Percentiles rank a stretch among this genome's conserved stretches.
These are phyloP conservation scores for Clavulina sp. DNA, from an alignment of 768 basidiomycete genomes.

Conservation along the genomic window DNA sequence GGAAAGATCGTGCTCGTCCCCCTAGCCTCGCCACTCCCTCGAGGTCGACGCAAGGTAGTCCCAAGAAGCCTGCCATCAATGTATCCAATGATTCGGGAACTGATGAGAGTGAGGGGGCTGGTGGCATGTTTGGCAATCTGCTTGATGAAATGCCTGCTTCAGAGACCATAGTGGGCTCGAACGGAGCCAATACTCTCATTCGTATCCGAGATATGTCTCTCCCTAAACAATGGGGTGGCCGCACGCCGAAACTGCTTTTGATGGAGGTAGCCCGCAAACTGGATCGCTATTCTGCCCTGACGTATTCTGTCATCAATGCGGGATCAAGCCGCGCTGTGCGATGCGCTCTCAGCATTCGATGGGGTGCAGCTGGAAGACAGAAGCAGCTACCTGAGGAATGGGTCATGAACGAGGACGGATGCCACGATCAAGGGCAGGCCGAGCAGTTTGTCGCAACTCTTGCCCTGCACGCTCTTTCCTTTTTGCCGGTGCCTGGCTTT, in stretches of 20 bases:
- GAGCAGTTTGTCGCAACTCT: slow-evolving; percentile 80
- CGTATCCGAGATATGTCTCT: slow-evolving; percentile 48
- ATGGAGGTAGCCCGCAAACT: slow-evolving; percentile 45
- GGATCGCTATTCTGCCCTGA: slow-evolving; percentile 59
- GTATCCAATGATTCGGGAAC: slow-evolving; percentile 27
- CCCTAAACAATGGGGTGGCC: slow-evolving; percentile 71
- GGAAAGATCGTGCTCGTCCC: background rate
- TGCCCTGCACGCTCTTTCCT: slow-evolving; percentile 65
- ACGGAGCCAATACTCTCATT: slow-evolving; percentile 32
- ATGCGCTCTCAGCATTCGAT: slow-evolving; percentile 51
- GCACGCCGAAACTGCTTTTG: slow-evolving; percentile 59
- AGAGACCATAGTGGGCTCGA: slow-evolving; percentile 27
- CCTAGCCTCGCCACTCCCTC: background rate
- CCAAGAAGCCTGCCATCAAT: slow-evolving; percentile 32
- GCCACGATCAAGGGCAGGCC: slow-evolving; percentile 58
- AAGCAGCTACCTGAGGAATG: slow-evolving; percentile 49
- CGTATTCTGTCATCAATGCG: slow-evolving; percentile 48
- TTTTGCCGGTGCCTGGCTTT: slow-evolving; percentile 46
- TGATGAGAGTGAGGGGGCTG: slow-evolving; percentile 13
- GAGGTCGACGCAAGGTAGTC: background rate
- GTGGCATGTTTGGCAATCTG: slow-evolving; percentile 51
- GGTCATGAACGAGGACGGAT: slow-evolving; percentile 75
- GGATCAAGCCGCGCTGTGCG: slow-evolving; percentile 59
- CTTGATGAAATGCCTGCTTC: slow-evolving; percentile 45
- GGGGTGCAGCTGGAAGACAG: slow-evolving; percentile 35